phyloP scores from a whole-genome alignment of 805 yeast species.

The Metschnikowia sp. region DNA sequence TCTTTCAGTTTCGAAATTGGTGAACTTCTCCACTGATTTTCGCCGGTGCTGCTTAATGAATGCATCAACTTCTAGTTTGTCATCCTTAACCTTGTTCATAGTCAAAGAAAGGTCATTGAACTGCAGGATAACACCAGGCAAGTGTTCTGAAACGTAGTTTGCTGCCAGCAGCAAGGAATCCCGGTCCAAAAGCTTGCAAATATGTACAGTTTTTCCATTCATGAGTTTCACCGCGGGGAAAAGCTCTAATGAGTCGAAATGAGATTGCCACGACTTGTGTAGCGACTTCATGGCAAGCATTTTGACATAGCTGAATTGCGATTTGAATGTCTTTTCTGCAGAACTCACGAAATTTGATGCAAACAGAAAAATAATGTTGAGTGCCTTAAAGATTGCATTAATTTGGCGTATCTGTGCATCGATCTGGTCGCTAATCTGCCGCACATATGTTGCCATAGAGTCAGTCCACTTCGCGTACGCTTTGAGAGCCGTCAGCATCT shows the following conservation, averaged over 20 bases:
- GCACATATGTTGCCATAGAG: slow-evolving; percentile 41
- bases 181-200: slow-evolving; percentile 33
- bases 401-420: slow-evolving; percentile 32
- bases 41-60: slow-evolving; percentile 41
- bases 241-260: slow-evolving; percentile 32
- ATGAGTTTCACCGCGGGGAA: slow-evolving; percentile 37
- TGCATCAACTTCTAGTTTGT: slow-evolving; percentile 35
- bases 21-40: slow-evolving; percentile 31
- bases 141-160: slow-evolving; percentile 20
- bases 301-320: slow-evolving; percentile 32
- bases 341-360: slow-evolving; percentile 47
- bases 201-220: slow-evolving; percentile 19
- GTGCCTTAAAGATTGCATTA: slow-evolving; percentile 41
- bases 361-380: slow-evolving; percentile 48
- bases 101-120: slow-evolving; percentile 31
- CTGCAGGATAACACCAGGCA: slow-evolving; percentile 30
- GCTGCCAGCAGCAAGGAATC: slow-evolving; percentile 30
- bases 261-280: slow-evolving; percentile 31
- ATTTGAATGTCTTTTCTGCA: slow-evolving; percentile 45
- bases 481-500: slow-evolving; percentile 18
- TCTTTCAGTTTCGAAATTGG: slow-evolving; percentile 13
- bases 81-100: slow-evolving; percentile 36
- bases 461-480: slow-evolving; percentile 52
- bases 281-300: slow-evolving; percentile 42
- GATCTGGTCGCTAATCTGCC: slow-evolving; percentile 28